A percentile compares a stretch with the other conserved stretches of the same genome.
Conservation (phyloP, 2,329 filamentous ascomycete species). For the Massarina eburnea region DNA sequence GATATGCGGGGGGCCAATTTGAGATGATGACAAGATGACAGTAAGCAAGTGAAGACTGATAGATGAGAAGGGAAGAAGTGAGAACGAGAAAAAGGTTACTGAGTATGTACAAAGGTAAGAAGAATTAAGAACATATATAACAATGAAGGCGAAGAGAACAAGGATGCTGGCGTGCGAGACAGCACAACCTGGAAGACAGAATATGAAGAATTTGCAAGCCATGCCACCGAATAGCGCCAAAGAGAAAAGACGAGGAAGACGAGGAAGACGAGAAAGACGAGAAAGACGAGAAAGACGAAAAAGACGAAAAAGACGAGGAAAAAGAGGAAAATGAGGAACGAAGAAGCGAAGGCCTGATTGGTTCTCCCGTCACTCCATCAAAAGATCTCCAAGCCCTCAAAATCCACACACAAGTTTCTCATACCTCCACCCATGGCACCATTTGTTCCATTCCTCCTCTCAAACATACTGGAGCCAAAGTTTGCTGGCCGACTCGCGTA, state of each 20-base stretch:
- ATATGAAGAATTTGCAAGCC: neutral
- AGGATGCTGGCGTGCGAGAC: neutral
- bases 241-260: neutral
- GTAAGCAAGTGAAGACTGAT: neutral
- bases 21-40: neutral
- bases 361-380: slow-evolving; percentile 6
- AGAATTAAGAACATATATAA: neutral
- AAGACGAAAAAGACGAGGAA: neutral
- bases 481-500: slow-evolving; percentile 60
- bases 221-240: neutral
- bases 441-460: slow-evolving; percentile 31
- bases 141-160: neutral
- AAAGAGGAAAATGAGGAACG: neutral
- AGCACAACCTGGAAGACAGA: neutral
- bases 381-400: slow-evolving; percentile 46
- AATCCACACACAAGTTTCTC: slow-evolving; percentile 44
- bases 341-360: neutral
- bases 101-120: neutral
- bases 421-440: slow-evolving; percentile 26
- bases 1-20: neutral
- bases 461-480: slow-evolving; percentile 42
- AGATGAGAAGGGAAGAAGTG: neutral
- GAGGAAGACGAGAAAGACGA: neutral
- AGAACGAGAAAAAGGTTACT: neutral
- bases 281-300: neutral